Evolutionary conservation across 2,329 filamentous ascomycete species (phyloP).

Genomic region (Colletotrichum sp.): DNA sequence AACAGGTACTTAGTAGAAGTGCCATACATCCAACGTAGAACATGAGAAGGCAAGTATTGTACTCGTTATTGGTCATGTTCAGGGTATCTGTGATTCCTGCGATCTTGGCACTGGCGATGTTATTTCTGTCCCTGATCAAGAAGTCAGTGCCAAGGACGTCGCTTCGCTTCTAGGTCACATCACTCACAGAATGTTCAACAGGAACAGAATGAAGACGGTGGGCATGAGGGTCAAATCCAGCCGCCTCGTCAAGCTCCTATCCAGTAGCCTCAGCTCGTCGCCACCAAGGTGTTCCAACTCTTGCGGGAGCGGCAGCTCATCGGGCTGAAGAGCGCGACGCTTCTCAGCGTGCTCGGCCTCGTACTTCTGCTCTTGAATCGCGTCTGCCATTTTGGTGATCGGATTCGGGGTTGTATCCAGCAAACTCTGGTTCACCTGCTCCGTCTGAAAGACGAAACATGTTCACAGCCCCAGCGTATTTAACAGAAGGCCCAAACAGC

Average conservation of each 20-base stretch:
- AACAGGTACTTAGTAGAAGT: too few species aligned
- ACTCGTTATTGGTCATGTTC: conserved; percentile 56
- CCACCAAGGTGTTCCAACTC: not conserved
- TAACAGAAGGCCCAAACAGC: not conserved
- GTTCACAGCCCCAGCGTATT: not conserved
- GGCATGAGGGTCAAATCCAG: not conserved
- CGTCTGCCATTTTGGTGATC: not conserved
- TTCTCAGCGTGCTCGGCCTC: conserved; percentile 3
- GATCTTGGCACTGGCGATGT: conserved; percentile 55
- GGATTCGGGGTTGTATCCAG: not conserved
- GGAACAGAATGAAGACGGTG: conserved; percentile 2
- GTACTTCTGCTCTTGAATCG: not conserved
- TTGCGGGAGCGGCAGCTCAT: not conserved
- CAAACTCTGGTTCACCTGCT: not conserved
- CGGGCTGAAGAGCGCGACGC: not conserved
- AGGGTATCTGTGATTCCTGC: conserved; percentile 60
- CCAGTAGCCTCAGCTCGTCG: not conserved
- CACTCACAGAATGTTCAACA: not conserved
- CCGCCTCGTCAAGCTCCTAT: not conserved
- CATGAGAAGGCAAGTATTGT: conserved; percentile 44
- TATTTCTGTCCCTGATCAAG: conserved; percentile 28
- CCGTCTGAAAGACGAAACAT: not conserved
- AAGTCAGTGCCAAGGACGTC: not conserved
- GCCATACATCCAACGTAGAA: not conserved
- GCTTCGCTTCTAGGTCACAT: not conserved